These are phyloP conservation scores for Kalmusia sp. DNA, from an alignment of 2,329 filamentous ascomycete genomes.

Conservation along the genomic window DNA sequence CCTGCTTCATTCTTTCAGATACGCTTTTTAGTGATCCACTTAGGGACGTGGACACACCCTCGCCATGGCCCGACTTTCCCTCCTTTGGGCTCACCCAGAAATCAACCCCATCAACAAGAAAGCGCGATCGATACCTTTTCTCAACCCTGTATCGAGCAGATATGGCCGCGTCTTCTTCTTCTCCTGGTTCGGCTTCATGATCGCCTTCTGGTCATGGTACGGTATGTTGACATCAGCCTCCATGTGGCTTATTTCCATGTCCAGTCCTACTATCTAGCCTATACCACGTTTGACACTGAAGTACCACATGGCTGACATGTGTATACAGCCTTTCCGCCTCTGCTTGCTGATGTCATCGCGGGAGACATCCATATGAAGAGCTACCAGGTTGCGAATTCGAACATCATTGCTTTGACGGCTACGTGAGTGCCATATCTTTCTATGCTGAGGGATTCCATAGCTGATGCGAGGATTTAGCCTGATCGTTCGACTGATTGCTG, in stretches of 20 bases:
- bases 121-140: slow-evolving; percentile 75
- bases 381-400: slow-evolving; percentile 80
- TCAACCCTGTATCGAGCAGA: slow-evolving; percentile 74
- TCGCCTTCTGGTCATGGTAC: slow-evolving; percentile 81
- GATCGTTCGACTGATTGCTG: slow-evolving; percentile 76
- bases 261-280: background rate
- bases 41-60: background rate
- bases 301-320: background rate
- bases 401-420: slow-evolving; percentile 74
- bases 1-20: background rate
- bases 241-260: slow-evolving; percentile 14
- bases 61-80: slow-evolving; percentile 24
- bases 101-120: slow-evolving; percentile 84
- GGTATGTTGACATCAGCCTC: slow-evolving; percentile 19
- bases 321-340: slow-evolving; percentile 37
- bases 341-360: slow-evolving; percentile 67
- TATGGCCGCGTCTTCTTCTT: slow-evolving; percentile 91
- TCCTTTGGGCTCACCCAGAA: slow-evolving; percentile 61
- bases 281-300: background rate
- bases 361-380: slow-evolving; percentile 75
- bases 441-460: background rate
- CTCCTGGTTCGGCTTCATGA: slow-evolving; percentile 83
- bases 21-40: background rate
- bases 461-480: slow-evolving; percentile 47
- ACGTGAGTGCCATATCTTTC: slow-evolving; percentile 22